Percentiles rank a stretch among this genome's conserved stretches.
phyloP scores from a whole-genome alignment of 768 basidiomycete species.

The Leccinum variicolor region DNA sequence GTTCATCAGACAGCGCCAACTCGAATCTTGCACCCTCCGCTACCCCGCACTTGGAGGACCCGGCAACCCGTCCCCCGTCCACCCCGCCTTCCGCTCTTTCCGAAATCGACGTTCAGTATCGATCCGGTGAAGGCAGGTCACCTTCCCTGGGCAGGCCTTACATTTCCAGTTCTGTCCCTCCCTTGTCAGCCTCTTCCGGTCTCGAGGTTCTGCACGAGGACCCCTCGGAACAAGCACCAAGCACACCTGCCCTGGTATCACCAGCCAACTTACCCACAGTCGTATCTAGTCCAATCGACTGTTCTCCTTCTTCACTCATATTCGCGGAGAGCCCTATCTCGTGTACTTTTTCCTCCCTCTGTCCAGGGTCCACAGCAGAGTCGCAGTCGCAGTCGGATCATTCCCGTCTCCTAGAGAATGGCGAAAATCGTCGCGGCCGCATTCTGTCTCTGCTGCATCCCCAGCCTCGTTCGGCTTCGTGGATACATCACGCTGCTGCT shows the following conservation, averaged over 20 bases:
- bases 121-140: conserved; percentile 11
- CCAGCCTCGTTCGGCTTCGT: too few relatives aligned
- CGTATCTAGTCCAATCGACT: conserved; percentile 14
- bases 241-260: conserved; percentile 9
- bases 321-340: conserved; percentile 26
- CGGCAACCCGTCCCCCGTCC: background rate
- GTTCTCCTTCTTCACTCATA: background rate
- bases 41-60: conserved; percentile 1
- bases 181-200: conserved; percentile 21
- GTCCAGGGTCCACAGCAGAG: conserved; percentile 11
- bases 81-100: background rate
- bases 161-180: conserved; percentile 16
- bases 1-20: conserved; percentile 16
- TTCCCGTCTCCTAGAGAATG: conserved; percentile 14
- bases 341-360: conserved; percentile 19
- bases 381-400: conserved; percentile 14
- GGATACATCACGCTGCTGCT: conserved; percentile 34
- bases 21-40: conserved; percentile 14
- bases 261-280: conserved; percentile 9
- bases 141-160: conserved; percentile 18
- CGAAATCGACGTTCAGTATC: background rate
- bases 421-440: background rate
- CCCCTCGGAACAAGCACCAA: conserved; percentile 12
- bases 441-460: too few relatives aligned
- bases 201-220: conserved; percentile 31